Conservation (phyloP, 768 basidiomycete species). For the Pleurotus platypus region DNA sequence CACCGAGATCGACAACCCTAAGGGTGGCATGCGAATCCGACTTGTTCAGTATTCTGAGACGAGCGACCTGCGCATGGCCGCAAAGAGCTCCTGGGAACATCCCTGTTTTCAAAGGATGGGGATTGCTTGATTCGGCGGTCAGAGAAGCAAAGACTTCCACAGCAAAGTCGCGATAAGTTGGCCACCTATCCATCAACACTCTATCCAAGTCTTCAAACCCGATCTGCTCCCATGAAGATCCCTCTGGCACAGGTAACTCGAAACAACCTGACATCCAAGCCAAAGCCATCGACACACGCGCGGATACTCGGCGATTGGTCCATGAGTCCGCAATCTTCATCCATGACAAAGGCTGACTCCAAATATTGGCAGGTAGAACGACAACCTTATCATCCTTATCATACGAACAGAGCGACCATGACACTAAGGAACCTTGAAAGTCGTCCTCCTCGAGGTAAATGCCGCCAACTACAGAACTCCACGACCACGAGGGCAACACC, state of each 20-base stretch:
- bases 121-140: neutral
- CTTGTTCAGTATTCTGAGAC: neutral
- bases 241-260: neutral
- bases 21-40: neutral
- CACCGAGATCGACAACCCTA: neutral
- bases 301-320: neutral
- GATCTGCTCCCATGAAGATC: neutral
- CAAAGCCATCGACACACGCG: neutral
- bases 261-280: constrained; percentile 1
- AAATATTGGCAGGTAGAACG: neutral
- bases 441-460: neutral
- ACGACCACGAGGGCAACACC: neutral
- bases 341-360: neutral
- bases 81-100: neutral
- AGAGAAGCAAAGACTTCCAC: neutral
- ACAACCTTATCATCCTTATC: neutral
- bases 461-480: neutral
- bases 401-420: neutral
- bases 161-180: neutral
- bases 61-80: neutral
- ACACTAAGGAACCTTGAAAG: constrained; percentile 3
- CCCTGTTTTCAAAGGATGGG: too few relatives aligned
- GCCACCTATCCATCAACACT: neutral
- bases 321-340: neutral
- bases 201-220: neutral